phyloP scores from a whole-genome alignment of 164 flowering plant species.

The Berberis thunbergii region DNA sequence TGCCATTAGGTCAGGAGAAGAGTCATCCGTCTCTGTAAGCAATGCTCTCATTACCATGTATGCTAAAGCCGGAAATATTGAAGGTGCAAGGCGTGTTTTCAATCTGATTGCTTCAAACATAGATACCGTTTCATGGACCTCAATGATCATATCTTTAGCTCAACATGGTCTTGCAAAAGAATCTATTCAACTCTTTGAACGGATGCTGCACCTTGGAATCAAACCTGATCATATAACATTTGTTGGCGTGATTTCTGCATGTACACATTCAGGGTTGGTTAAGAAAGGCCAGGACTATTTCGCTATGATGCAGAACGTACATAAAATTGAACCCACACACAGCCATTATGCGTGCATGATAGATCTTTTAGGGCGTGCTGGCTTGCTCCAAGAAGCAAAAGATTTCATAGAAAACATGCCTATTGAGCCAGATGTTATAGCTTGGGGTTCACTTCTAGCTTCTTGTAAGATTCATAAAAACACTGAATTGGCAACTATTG shows the following conservation, averaged over 20 bases:
- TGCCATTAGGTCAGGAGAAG: slow-evolving; percentile 45
- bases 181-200: slow-evolving; percentile 58
- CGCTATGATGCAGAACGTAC: slow-evolving; percentile 37
- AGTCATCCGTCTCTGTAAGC: slow-evolving; percentile 50
- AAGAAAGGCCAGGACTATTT: slow-evolving; percentile 49
- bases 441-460: slow-evolving; percentile 88
- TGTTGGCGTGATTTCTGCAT: slow-evolving; percentile 83
- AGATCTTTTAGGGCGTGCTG: slow-evolving; percentile 79
- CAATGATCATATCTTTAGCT: slow-evolving; percentile 77
- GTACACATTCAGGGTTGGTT: slow-evolving; percentile 73
- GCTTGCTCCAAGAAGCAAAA: slow-evolving; percentile 55
- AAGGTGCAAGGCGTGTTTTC: slow-evolving; percentile 45
- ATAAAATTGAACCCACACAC: slow-evolving; percentile 53
- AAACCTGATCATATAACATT: slow-evolving; percentile 84
- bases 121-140: slow-evolving; percentile 81
- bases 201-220: slow-evolving; percentile 42
- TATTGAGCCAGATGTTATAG: slow-evolving; percentile 63
- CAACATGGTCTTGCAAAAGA: slow-evolving; percentile 79
- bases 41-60: slow-evolving; percentile 80
- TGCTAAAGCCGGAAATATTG: slow-evolving; percentile 62
- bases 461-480: slow-evolving; percentile 66
- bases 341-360: slow-evolving; percentile 86
- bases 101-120: slow-evolving; percentile 17
- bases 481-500: slow-evolving; percentile 48
- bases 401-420: slow-evolving; percentile 67